Percentiles rank a stretch among this genome's conserved stretches.
Evolutionary conservation across 2,329 filamentous ascomycete genomes (phyloP).

Genomic region (Aplosporella prunicola): DNA sequence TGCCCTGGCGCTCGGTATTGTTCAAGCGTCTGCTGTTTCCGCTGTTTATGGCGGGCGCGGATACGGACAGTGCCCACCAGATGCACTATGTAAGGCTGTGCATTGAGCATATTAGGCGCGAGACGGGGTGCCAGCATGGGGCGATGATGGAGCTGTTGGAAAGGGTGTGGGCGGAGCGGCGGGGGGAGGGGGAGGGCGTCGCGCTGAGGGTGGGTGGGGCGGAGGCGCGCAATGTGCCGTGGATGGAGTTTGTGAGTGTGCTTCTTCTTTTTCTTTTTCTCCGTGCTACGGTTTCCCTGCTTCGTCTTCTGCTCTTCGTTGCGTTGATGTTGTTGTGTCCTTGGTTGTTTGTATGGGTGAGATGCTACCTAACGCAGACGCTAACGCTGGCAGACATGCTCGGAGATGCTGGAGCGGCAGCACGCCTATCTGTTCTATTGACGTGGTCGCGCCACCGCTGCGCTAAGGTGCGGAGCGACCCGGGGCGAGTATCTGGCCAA

Average conservation of each 20-base stretch:
- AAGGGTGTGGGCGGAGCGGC: conserved; percentile 13
- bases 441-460: too few species aligned
- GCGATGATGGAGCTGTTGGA: conserved; percentile 11
- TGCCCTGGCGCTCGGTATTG: conserved; percentile 10
- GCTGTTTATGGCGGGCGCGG: conserved; percentile 14
- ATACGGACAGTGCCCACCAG: conserved; percentile 14
- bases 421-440: conserved; percentile 15
- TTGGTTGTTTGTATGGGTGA: too few species aligned
- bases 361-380: too few species aligned
- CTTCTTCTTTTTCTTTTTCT: too few species aligned
- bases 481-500: too few species aligned
- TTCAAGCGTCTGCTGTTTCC: conserved; percentile 14
- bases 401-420: conserved; percentile 11
- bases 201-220: too few species aligned
- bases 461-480: too few species aligned
- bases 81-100: conserved; percentile 14
- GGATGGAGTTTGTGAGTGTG: conserved; percentile 13
- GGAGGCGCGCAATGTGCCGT: conserved; percentile 12
- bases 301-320: neutral
- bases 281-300: neutral
- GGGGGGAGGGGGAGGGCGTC: neutral
- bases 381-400: conserved; percentile 15
- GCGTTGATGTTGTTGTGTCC: too few species aligned
- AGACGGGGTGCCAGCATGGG: conserved; percentile 12
- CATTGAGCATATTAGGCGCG: conserved; percentile 11